Base-by-base conservation (phyloP, 176 grass and related monocot species). In the Phragmites australis region DNA sequence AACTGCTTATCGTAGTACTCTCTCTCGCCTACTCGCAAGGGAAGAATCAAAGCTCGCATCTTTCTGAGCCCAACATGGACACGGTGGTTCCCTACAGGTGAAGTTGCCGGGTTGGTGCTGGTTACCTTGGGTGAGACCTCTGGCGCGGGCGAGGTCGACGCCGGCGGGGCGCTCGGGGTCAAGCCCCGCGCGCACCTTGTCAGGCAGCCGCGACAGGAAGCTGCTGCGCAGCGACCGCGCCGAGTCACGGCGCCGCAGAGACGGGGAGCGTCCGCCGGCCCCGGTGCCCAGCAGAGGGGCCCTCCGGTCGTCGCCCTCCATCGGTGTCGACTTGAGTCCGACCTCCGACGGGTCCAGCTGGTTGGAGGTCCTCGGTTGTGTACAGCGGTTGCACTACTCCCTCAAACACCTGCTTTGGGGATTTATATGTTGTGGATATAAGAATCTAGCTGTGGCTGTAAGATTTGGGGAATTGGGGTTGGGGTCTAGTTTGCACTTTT, bases 1-100 rank as follows among this genome's bases (percentile, higher is more conserved):
- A 97, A 65, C 76, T 97, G 94, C 68, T 86, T 97, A 63, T 82
- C 83, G 44, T 97, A 94, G 89, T 97, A 94, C 44, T 87, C 82
- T 75, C 87, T 87, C 72, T 85, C 94, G 34, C 89, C 91, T 97
- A 42, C 62, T 51, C 51, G 49, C 13, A 19, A 5, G 11, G 45
- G 25, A 87, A 26, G 26, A 10, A 55, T 47, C 31, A 72, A 39
- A 77, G 23, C 31, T 43, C 26, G 19, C 44, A 32, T 44, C 54
- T 79, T 34, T 39, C 69, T 51, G 27, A 50, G 25, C 60, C n/a
- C 17, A 58, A 34, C 58, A 56, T 56, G 27, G 49, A 73, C 34
- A 19, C 3, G 8, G 40, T 21, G 10, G 0, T 2, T n/a, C 60
- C 23, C 25, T 21, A 21, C 16, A 48, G 17, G 51, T 57, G 23